These are phyloP conservation scores for Pleomassaria siparia DNA, from an alignment of 2,329 filamentous ascomycete genomes.

Conservation along the genomic window DNA sequence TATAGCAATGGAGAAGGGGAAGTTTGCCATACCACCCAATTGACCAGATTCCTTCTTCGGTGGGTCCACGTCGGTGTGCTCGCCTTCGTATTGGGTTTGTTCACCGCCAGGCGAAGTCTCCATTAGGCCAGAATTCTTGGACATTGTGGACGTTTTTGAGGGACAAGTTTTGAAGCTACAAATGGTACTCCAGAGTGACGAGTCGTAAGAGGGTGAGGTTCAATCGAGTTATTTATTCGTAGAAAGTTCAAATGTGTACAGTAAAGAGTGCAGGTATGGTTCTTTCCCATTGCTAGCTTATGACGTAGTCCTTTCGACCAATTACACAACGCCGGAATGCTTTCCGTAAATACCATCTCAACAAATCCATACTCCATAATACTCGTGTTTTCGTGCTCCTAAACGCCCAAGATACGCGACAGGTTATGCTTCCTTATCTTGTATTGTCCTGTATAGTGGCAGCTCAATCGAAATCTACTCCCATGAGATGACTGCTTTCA, in stretches of 20 bases:
- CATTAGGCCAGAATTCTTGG: constrained; percentile 57
- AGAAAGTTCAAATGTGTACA: constrained; percentile 1
- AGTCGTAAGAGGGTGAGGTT: too few relatives aligned
- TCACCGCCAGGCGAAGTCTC: constrained; percentile 63
- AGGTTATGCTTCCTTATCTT: not conserved
- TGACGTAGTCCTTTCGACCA: constrained; percentile 10
- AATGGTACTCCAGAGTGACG: too few relatives aligned
- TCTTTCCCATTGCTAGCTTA: too few relatives aligned
- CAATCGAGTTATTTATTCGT: constrained; percentile 1
- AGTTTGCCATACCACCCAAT: constrained; percentile 50
- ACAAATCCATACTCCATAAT: not conserved
- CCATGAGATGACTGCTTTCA: constrained; percentile 63
- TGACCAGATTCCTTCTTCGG: constrained; percentile 59
- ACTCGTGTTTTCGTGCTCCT: not conserved
- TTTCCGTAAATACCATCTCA: not conserved
- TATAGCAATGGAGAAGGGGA: not conserved
- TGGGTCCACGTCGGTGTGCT: constrained; percentile 52
- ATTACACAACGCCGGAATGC: constrained; percentile 10
- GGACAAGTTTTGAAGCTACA: too few relatives aligned
- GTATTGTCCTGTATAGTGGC: not conserved
- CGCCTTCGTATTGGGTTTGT: constrained; percentile 62
- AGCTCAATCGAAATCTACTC: constrained; percentile 56
- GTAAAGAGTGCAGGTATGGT: too few relatives aligned
- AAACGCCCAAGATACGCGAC: not conserved
- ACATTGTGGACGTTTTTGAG: too few relatives aligned